These are phyloP conservation scores for Alisma plantagoaquatica DNA, from an alignment of 106 monocot species.

Conservation along the genomic window DNA sequence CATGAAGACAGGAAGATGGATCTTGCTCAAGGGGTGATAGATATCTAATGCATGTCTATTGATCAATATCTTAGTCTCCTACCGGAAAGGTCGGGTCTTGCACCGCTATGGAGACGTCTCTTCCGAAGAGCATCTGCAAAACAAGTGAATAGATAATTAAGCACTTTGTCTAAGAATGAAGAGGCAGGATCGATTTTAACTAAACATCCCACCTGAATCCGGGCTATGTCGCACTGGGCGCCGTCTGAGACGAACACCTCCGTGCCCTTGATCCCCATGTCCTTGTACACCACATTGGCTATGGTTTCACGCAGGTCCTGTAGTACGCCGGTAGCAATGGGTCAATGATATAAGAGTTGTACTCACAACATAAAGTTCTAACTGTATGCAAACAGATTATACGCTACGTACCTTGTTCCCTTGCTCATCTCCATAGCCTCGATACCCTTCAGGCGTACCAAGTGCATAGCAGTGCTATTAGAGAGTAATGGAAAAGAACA, in stretches of 20 bases:
- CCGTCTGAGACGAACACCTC: slow-evolving; percentile 90
- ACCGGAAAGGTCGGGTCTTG: slow-evolving; percentile 96
- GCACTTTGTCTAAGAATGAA: neutral
- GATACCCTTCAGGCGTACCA: slow-evolving; percentile 63
- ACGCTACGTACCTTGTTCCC: slow-evolving; percentile 47
- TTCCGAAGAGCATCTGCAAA: slow-evolving; percentile 68
- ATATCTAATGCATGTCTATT: neutral
- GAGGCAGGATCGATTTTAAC: neutral
- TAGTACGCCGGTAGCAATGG: neutral
- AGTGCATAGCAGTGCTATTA: slow-evolving; percentile 59
- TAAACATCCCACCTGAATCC: slow-evolving; percentile 46
- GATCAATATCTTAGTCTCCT: slow-evolving; percentile 2
- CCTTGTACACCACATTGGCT: slow-evolving; percentile 38
- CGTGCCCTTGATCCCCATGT: slow-evolving; percentile 32
- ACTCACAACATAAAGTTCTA: neutral
- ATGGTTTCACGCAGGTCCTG: slow-evolving; percentile 63
- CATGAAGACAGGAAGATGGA: neutral
- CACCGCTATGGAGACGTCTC: slow-evolving; percentile 61
- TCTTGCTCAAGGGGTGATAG: neutral
- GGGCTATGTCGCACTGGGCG: slow-evolving; percentile 74
- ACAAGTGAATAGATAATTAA: neutral
- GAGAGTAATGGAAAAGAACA: too few relatives aligned
- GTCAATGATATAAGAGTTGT: neutral
- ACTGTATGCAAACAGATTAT: neutral
- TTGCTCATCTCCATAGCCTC: slow-evolving; percentile 86